Evolutionary conservation across 1,284 basidiomycete species (phyloP), one percentile per base, ranked within the genome.

Genomic region (Violaceomyces palustris): DNA sequence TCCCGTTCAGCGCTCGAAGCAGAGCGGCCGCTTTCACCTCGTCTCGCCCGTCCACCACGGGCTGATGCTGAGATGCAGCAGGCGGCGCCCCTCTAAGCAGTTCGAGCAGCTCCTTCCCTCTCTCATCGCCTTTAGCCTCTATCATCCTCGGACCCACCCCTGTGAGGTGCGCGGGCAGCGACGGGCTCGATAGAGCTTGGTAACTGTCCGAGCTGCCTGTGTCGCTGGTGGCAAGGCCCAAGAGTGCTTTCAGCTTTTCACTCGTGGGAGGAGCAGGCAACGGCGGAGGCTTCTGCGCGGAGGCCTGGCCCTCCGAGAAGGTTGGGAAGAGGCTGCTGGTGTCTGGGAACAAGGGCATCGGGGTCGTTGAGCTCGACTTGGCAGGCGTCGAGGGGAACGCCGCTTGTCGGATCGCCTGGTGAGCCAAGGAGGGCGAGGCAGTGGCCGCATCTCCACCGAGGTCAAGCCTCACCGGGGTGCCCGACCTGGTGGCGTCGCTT

Each of bases 191-290:
- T 17, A 35, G 15, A 6, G 36, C 35, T 32, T 49, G 46, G n/a
- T 24, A 31, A 11, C 36, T 35, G 9, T 32, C 8, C 7, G 19
- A 12, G 10, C 9, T 18, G 5, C n/a, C 51, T 3, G 52, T 32
- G 18, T 44, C 43, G 14, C 44, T 42, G 12, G 50, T 53, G 4
- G 42, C 48, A 15, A 64, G 46, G 2, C 61, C 61, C 4, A 64
- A 54, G 37, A 64, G 38, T 22, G 57, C 47, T 35, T 64, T 64
- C 40, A 64, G 55, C 43, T 53, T 51, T 30, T 61, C 53, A 32
- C 61, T 64, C 12, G 52, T 41, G 9, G 57, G 57, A 9, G 57
- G 57, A 12, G 57, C 57, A 1, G 57, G 57, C 35, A 60, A 24
- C 11, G 58, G 49, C n/a, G 24, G 47, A 14, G 43, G 36, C 29